phyloP scores from a whole-genome alignment of 2,329 filamentous ascomycete genomes.

The Paraconiothyrium brasiliense region DNA sequence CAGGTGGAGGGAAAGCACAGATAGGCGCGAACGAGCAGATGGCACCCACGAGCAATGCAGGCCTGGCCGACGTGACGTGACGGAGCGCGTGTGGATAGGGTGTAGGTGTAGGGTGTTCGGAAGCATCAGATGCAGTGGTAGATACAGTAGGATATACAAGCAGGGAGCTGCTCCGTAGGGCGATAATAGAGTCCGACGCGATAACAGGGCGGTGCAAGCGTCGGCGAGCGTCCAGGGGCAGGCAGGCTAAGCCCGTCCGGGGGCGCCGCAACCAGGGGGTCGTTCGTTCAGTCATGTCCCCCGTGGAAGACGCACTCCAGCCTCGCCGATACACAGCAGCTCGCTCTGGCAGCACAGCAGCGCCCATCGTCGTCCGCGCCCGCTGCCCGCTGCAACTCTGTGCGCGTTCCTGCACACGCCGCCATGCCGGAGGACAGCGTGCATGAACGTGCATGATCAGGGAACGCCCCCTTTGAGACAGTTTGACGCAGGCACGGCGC shows the following conservation, averaged over 20 bases:
- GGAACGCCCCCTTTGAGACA: constrained; percentile 39
- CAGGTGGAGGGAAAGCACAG: not conserved
- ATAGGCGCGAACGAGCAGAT: not conserved
- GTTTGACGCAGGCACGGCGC: constrained; percentile 17
- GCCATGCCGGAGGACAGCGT: constrained; percentile 41
- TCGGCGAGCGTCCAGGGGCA: not conserved
- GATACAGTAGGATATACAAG: not conserved
- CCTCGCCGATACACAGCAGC: constrained; percentile 8
- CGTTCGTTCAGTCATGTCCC: constrained; percentile 8
- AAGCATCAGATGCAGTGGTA: constrained; percentile 2
- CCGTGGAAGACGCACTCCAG: constrained; percentile 8
- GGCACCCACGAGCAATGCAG: not conserved
- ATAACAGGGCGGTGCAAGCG: too few relatives aligned
- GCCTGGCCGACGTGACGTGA: constrained; percentile 1
- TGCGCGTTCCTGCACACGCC: constrained; percentile 37
- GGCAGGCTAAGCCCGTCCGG: too few relatives aligned
- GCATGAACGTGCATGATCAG: constrained; percentile 32
- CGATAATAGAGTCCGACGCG: not conserved
- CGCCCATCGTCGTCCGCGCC: not conserved
- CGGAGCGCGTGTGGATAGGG: not conserved
- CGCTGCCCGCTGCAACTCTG: constrained; percentile 9
- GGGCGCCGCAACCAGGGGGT: too few relatives aligned
- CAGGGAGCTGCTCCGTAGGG: too few relatives aligned
- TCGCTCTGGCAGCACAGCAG: constrained; percentile 14
- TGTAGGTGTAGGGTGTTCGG: constrained; percentile 4